Percentiles rank a stretch among this genome's conserved stretches.
phyloP scores from a whole-genome alignment of 2,329 filamentous ascomycete species.

The Berkeleyomyces basicola region DNA sequence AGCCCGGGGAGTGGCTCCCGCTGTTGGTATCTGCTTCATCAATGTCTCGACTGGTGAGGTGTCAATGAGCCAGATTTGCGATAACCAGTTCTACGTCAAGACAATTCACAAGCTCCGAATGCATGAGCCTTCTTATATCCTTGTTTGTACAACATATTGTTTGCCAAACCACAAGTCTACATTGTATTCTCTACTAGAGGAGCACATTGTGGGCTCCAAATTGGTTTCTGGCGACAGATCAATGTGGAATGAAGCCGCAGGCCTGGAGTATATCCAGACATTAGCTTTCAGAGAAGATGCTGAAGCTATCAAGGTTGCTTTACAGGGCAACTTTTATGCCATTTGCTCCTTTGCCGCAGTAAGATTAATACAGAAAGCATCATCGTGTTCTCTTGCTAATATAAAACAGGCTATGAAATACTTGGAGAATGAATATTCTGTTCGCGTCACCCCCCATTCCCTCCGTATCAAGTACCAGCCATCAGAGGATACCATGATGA shows the following conservation, averaged over 20 bases:
- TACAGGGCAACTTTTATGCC: constrained; percentile 73
- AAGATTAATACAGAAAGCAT: constrained; percentile 19
- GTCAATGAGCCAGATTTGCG: constrained; percentile 76
- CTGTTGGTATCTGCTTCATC: constrained; percentile 71
- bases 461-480: constrained; percentile 75
- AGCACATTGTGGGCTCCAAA: constrained; percentile 46
- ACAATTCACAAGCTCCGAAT: constrained; percentile 77
- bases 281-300: constrained; percentile 69
- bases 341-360: constrained; percentile 76
- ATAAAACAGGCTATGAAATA: constrained; percentile 56
- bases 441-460: constrained; percentile 60
- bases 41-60: constrained; percentile 75
- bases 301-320: constrained; percentile 61
- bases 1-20: constrained; percentile 70
- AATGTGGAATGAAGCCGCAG: constrained; percentile 67
- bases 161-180: constrained; percentile 52
- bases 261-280: constrained; percentile 60
- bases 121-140: constrained; percentile 60
- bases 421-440: constrained; percentile 51
- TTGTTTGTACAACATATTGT: constrained; percentile 58
- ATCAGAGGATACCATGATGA: constrained; percentile 88
- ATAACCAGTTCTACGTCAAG: constrained; percentile 79
- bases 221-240: constrained; percentile 48
- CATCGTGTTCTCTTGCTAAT: constrained; percentile 4
- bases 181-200: constrained; percentile 55